Conservation (phyloP, 23 red algal genomes). For the Cyanidiococcus yangmingshanensis region DNA sequence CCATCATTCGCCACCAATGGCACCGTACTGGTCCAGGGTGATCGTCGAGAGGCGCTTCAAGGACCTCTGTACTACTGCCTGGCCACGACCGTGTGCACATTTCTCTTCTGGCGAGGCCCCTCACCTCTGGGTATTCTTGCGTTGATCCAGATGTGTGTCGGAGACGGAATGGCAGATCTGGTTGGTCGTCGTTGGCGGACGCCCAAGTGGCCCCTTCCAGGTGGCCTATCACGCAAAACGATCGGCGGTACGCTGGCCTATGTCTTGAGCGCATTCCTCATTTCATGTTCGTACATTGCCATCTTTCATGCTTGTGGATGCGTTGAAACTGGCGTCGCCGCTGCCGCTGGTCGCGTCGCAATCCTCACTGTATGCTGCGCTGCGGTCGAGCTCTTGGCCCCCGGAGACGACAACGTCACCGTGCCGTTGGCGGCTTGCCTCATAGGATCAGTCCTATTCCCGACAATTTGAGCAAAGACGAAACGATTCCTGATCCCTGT, state of each 20-base stretch:
- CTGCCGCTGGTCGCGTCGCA: not conserved
- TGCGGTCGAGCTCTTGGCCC: constrained; percentile 1
- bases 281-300: constrained; percentile 6
- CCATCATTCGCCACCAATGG: not conserved
- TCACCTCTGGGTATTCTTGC: constrained; percentile 25
- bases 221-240: constrained; percentile 11
- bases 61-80: constrained; percentile 31
- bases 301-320: constrained; percentile 16
- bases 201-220: constrained; percentile 14
- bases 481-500: constrained; percentile 1
- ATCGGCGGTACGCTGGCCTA: constrained; percentile 20
- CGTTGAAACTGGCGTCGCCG: not conserved
- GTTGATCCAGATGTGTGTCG: constrained; percentile 36
- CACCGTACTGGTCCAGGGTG: not conserved
- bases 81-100: constrained; percentile 19
- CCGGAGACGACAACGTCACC: constrained; percentile 5
- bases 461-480: not conserved
- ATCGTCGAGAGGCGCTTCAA: constrained; percentile 23
- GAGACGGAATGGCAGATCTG: constrained; percentile 28
- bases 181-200: constrained; percentile 27
- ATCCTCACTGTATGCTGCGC: not conserved
- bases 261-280: constrained; percentile 7
- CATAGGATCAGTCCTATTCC: not conserved
- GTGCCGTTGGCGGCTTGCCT: constrained; percentile 9
- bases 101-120: constrained; percentile 30